Base-by-base conservation (phyloP, 208 protist genomes). In the Strigomonas culicis region DNA sequence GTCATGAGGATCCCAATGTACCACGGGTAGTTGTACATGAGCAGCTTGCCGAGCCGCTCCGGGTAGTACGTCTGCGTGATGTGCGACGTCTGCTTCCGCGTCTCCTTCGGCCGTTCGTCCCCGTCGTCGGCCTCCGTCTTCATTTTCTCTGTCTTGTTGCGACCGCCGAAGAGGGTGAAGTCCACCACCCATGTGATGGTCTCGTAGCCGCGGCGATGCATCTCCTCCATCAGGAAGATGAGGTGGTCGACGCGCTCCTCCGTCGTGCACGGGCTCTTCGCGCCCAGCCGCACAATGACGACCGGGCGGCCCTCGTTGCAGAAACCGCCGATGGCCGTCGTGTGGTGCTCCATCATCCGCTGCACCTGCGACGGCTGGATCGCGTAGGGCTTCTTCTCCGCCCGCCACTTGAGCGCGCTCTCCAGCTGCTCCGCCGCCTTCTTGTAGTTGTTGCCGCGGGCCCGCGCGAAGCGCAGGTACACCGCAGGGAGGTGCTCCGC, bases 21-120 rank as follows among this genome's bases (percentile, higher is more conserved):
- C 71, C 77, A 87, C 11, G 74, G 80, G 15, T 63, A 41, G 28
- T 73, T 70, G 53, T 75, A 83, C 32, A 87, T 44, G 22, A 83
- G 50, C 56, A 83, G 60, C 34, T 61, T 57, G 34, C 76, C 73
- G 15, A 86, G 67, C 22, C 74, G 62, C 57, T 80, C 79, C 0
- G 77, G 74, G 70, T 85, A 90, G 67, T 79, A 73, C 47, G 77
- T 65, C 25, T 78, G 74, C 74, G 85, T 70, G 4, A 84, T 76
- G 43, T 80, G 39, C 64, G 59, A 77, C 19, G 59, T 76, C 15
- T 68, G 52, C 53, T 80, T 79, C 24, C 75, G 66, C 11, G 71
- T 70, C 46, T 89, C 79, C 34, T 64, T 27, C 8, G 80, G 39
- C 47, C 77, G 70, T n/a, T 78, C 79, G 63, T 80, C 75, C 11